Evolutionary conservation across 352 stramenopile species (phyloP).

Genomic region (Phytophthora quininea): DNA sequence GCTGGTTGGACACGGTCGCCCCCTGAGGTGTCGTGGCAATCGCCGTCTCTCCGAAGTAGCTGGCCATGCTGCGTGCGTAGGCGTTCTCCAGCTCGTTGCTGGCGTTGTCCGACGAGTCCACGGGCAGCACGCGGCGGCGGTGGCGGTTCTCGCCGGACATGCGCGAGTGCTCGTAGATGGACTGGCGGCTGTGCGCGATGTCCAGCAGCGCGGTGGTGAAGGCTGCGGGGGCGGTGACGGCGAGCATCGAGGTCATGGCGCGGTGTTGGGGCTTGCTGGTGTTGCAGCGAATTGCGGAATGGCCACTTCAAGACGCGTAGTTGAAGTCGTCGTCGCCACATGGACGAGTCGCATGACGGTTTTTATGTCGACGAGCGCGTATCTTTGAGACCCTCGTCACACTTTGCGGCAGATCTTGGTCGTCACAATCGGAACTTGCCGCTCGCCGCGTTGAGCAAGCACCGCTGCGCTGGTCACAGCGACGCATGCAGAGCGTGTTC

Average conservation of each 20-base stretch:
- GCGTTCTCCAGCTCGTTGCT: conserved; percentile 37
- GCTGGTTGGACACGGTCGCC: not conserved
- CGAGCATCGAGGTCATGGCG: not conserved
- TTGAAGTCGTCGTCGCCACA: not conserved
- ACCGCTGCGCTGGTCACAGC: too few relatives aligned
- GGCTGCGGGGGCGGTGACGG: not conserved
- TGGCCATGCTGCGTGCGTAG: conserved; percentile 26
- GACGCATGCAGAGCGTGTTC: too few relatives aligned
- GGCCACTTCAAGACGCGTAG: not conserved
- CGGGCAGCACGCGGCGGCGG: conserved; percentile 39
- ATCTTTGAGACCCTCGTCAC: not conserved
- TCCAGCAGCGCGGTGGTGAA: conserved; percentile 10
- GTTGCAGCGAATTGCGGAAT: not conserved
- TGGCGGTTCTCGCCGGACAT: conserved; percentile 50
- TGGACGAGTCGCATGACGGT: not conserved
- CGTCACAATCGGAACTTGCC: too few relatives aligned
- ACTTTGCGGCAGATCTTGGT: too few relatives aligned
- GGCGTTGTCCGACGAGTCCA: conserved; percentile 33
- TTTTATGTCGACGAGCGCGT: not conserved
- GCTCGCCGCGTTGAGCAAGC: too few relatives aligned
- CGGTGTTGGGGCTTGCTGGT: not conserved
- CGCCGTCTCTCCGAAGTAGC: not conserved
- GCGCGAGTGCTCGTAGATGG: conserved; percentile 49
- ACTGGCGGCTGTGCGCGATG: conserved; percentile 18
- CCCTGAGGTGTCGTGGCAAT: not conserved